A percentile compares a stretch with the other conserved stretches of the same genome.
phyloP scores from a whole-genome alignment of 1,284 basidiomycete genomes.

The Malassezia brasiliensis region DNA sequence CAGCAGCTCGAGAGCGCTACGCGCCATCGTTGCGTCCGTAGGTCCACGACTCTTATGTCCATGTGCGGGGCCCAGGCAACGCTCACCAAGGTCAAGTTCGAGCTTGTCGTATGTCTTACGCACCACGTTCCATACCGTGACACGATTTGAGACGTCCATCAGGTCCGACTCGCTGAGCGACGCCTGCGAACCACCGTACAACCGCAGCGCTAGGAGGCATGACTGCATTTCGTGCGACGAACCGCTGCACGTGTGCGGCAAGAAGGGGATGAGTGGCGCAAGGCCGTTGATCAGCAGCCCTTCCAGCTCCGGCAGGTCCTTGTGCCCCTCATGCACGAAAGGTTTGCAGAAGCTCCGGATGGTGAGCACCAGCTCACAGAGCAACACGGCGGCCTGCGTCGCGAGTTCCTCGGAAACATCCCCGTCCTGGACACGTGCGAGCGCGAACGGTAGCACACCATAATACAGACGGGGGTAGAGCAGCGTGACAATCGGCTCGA shows the following conservation, averaged over 20 bases:
- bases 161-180: neutral
- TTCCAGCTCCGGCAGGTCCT: neutral
- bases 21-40: neutral
- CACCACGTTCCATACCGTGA: slow-evolving; percentile 18
- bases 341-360: neutral
- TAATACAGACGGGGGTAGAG: slow-evolving; percentile 6
- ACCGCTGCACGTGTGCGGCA: slow-evolving; percentile 1
- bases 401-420: slow-evolving; percentile 13
- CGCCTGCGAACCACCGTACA: neutral
- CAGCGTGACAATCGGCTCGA: slow-evolving; percentile 9
- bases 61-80: neutral
- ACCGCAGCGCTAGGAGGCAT: neutral
- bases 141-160: slow-evolving; percentile 3
- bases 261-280: neutral
- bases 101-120: slow-evolving; percentile 15
- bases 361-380: slow-evolving; percentile 9
- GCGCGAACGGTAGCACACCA: slow-evolving; percentile 1
- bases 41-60: neutral
- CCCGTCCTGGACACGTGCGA: neutral
- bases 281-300: slow-evolving; percentile 6
- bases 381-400: slow-evolving; percentile 11
- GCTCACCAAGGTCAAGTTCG: slow-evolving; percentile 6
- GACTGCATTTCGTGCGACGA: neutral
- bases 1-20: slow-evolving; percentile 3
- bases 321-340: neutral